Evolutionary conservation across 345 rosid genomes (phyloP).

Genomic region (Isatis tinctoria): DNA sequence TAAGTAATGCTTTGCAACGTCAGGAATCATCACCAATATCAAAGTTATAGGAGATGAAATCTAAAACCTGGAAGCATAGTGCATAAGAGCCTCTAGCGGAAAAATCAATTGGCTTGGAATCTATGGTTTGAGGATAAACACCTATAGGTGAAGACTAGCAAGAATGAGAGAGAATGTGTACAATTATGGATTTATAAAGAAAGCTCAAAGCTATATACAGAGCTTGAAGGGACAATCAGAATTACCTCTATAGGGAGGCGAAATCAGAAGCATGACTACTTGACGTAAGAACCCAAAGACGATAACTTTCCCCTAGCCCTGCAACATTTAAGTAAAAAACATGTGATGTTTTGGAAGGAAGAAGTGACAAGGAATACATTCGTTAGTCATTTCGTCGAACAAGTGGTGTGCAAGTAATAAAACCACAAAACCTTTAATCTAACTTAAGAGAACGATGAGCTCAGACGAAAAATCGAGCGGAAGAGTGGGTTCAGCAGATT

Average conservation of each 20-base stretch:
- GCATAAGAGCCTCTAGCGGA: conserved; percentile 21
- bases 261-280: conserved; percentile 19
- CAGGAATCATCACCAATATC: background rate
- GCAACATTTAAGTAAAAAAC: background rate
- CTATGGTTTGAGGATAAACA: conserved; percentile 12
- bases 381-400: conserved; percentile 17
- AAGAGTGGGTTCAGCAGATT: background rate
- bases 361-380: background rate
- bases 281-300: background rate
- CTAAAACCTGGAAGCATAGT: conserved; percentile 21
- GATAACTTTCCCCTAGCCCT: background rate
- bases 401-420: background rate
- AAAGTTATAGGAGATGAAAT: background rate
- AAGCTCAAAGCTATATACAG: background rate
- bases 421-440: background rate
- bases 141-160: background rate
- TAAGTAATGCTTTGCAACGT: background rate
- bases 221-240: too few relatives aligned
- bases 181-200: background rate
- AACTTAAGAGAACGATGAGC: background rate
- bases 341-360: background rate
- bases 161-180: background rate
- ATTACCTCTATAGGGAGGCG: conserved; percentile 8
- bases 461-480: background rate
- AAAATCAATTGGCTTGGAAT: background rate